Conservation (phyloP, 2,329 filamentous ascomycete genomes). For the Phaeoacremonium minimum region DNA sequence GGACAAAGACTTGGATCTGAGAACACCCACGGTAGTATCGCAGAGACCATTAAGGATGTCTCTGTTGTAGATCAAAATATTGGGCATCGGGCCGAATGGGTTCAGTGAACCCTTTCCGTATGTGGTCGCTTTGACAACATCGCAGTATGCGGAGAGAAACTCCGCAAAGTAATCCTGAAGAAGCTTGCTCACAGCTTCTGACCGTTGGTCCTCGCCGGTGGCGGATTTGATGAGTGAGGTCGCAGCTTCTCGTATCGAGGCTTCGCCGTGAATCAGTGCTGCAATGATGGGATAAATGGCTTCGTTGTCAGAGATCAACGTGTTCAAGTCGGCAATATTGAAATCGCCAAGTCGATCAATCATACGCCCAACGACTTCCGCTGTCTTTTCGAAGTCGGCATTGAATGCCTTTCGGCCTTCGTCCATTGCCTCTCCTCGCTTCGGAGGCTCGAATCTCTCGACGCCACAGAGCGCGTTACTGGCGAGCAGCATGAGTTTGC, state of each 20-base stretch:
- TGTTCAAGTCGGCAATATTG: slow-evolving; percentile 60
- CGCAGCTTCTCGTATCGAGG: slow-evolving; percentile 73
- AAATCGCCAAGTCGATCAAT: slow-evolving; percentile 79
- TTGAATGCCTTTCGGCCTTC: slow-evolving; percentile 69
- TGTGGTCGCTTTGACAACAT: slow-evolving; percentile 37
- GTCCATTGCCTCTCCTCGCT: slow-evolving; percentile 36
- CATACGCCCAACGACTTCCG: slow-evolving; percentile 63
- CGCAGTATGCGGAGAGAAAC: slow-evolving; percentile 39
- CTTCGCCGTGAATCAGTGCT: slow-evolving; percentile 75
- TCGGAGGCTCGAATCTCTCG: slow-evolving; percentile 63
- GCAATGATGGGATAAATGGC: slow-evolving; percentile 71
- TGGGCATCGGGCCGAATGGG: slow-evolving; percentile 54
- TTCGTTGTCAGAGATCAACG: slow-evolving; percentile 61
- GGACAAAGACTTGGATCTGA: slow-evolving; percentile 52
- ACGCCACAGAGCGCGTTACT: slow-evolving; percentile 68
- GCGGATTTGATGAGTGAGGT: slow-evolving; percentile 80
- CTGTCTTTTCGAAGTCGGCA: slow-evolving; percentile 52
- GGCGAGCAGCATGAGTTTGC: slow-evolving; percentile 67
- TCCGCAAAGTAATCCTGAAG: slow-evolving; percentile 38
- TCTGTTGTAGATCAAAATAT: slow-evolving; percentile 51
- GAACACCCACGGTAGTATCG: slow-evolving; percentile 50
- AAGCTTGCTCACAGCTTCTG: slow-evolving; percentile 43
- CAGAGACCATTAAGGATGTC: slow-evolving; percentile 54
- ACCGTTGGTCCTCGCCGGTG: slow-evolving; percentile 59
- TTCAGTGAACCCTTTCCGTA: slow-evolving; percentile 27